Evolutionary conservation across 164 flowering plant genomes (phyloP), one percentile per base, ranked within the genome.

Genomic region (Kalanchoe fedtschenkoi): DNA sequence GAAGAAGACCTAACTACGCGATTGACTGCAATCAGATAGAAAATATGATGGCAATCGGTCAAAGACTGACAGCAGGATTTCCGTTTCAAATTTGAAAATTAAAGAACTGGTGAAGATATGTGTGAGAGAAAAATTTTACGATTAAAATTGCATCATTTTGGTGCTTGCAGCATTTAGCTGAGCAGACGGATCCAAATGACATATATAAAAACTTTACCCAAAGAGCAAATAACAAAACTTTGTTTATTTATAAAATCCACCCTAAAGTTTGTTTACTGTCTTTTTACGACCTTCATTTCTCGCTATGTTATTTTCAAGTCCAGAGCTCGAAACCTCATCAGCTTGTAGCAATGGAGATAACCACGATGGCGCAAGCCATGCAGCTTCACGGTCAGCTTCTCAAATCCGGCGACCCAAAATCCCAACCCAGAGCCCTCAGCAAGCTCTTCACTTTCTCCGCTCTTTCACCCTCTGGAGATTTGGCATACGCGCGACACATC

Each of bases 321-420:
- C 56, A 51, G 14, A 5, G 15, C 30, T 51, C 16, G 32, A 26
- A 51, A 32, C 17, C 26, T 26, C 56, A 51, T 26, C 55, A 7
- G 10, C 22, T 4, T 21, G 13, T 15, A 21, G 64, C 65, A 15
- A 79, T 81, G 83, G 86, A 77, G 68, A 71, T 81, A 64, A 66
- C 70, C 13, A 70, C 76, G 60, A 65, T 81, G 72, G 44, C 63
- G 33, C 77, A 81, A 44, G 86, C 86, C 57, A 71, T 76, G 73
- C 86, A 81, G 43, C 71, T 81, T 57, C 87, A 82, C 51, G 83
- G 82, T 24, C 82, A 76, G 24, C 46, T 78, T 13, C 67, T 76
- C 41, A 76, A 81, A 67, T 60, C 60, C 0, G 35, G 69, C 24
- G 33, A 63, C 61, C 62, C 58, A 11, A 41, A 58, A 38, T 32